phyloP scores from a whole-genome alignment of 306 rosid genomes.

The Vigna reflexopilosa region DNA sequence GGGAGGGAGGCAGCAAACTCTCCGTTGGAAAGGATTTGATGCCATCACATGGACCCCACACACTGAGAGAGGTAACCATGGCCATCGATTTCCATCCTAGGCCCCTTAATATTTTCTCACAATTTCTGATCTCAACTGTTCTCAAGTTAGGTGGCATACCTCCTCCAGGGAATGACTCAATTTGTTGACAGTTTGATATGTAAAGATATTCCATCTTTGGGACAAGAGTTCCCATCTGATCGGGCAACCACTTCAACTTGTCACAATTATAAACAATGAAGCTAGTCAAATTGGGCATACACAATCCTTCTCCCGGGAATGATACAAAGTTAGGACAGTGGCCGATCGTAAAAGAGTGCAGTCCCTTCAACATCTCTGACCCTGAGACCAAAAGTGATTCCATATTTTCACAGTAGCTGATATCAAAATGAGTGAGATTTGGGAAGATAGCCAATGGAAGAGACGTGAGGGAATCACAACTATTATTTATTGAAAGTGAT shows the following conservation, averaged over 20 bases:
- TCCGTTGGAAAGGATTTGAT: too few species aligned
- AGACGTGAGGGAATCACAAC: neutral
- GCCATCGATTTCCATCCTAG: too few species aligned
- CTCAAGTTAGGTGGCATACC: neutral
- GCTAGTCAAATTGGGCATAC: neutral
- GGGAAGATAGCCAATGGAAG: neutral
- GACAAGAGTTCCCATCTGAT: neutral
- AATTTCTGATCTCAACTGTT: neutral
- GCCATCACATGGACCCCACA: too few species aligned
- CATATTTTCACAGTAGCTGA: neutral
- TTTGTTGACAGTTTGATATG: neutral
- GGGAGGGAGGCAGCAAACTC: too few species aligned
- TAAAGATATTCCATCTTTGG: neutral
- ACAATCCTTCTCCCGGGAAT: neutral
- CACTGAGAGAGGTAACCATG: too few species aligned
- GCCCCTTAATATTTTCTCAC: too few species aligned
- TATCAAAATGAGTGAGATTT: fast-evolving
- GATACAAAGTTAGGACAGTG: neutral
- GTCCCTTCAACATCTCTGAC: neutral
- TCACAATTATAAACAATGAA: neutral
- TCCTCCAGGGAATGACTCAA: neutral
- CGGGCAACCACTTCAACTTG: neutral
- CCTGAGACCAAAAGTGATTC: neutral
- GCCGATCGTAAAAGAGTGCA: fast-evolving
- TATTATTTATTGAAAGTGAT: neutral